Percentiles rank a stretch among this genome's conserved stretches.
Conservation (phyloP, 331 rosid genomes). For the Arachis monticola region DNA sequence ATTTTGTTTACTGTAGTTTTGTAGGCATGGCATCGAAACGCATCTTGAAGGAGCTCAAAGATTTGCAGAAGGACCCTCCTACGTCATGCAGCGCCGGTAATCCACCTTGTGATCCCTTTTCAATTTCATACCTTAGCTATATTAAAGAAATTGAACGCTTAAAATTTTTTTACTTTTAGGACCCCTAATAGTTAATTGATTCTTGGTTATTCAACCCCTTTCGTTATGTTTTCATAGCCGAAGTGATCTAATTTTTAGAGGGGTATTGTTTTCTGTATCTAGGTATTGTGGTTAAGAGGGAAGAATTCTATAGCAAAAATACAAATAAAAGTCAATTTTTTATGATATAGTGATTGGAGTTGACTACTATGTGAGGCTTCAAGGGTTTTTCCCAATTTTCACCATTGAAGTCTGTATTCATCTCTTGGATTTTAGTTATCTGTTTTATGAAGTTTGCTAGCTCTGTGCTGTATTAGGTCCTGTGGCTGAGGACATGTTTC, state of each 20-base stretch:
- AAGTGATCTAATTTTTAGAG: neutral
- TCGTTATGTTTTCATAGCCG: neutral
- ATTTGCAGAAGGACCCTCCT: conserved; percentile 87
- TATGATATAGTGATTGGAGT: neutral
- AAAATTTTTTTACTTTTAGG: neutral
- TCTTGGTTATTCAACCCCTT: neutral
- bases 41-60: conserved; percentile 82
- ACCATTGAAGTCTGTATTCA: neutral
- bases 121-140: neutral
- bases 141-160: neutral
- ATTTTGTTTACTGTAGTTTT: neutral
- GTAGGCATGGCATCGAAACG: conserved; percentile 76
- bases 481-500: conserved; percentile 94
- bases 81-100: conserved; percentile 82
- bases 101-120: neutral
- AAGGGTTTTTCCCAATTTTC: neutral
- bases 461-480: conserved; percentile 55
- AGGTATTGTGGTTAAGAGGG: neutral
- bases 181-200: neutral
- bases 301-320: too few species aligned
- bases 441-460: neutral
- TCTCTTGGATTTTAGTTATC: neutral
- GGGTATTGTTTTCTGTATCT: neutral
- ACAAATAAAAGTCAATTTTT: too few species aligned
- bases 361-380: conserved; percentile 11